Base-by-base conservation (phyloP, 345 rosid genomes). In the Citrus cavaleriei region DNA sequence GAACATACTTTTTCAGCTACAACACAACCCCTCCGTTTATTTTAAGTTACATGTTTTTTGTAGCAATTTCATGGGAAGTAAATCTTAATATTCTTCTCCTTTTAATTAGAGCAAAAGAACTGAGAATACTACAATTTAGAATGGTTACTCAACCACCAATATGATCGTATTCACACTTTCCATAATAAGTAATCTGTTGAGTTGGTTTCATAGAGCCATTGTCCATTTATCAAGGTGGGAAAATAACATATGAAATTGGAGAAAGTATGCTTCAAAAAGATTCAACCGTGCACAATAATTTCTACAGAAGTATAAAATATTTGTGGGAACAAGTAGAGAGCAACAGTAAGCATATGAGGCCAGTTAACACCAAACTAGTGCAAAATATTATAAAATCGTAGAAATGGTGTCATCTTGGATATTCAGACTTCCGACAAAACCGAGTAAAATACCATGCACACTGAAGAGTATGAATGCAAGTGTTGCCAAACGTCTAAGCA, bases 141-240 rank as follows among this genome's bases (percentile, higher is more conserved):
- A 25, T 46, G 30, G 38, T 51, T 28, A 34, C 27, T 22, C 70
- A 66, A 34, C 51, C 51, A 13, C 28, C 13, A 40, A 35, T 35
- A 37, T 10, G 28, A 37, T 67, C 3, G 16, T 27, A 21, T 67
- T 37, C 27, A 37, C 1, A 4, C 18, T 67, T 37, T 67, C 49
- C 14, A 9, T 1, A 3, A 37, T 37, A 67, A 67, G 27, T 67
- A 9, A 35, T n/a, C 25, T 8, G 59, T 40, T 70, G 58, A 70
- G 32, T 6, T 70, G 30, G 22, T 25, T 40, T 14, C 35, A 42
- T 46, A 46, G 16, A 5, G 8, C 16, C 25, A 25, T 13, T 4
- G 57, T 40, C 58, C 59, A 46, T 70, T 73, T 64, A 57, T n/a
- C 76, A 73, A 73, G 51, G 67, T 73, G 24, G 19, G 35, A 59